Percentiles rank a stretch among this genome's conserved stretches.
phyloP scores from a whole-genome alignment of 2,329 filamentous ascomycete species.

The Talaromyces piceae region DNA sequence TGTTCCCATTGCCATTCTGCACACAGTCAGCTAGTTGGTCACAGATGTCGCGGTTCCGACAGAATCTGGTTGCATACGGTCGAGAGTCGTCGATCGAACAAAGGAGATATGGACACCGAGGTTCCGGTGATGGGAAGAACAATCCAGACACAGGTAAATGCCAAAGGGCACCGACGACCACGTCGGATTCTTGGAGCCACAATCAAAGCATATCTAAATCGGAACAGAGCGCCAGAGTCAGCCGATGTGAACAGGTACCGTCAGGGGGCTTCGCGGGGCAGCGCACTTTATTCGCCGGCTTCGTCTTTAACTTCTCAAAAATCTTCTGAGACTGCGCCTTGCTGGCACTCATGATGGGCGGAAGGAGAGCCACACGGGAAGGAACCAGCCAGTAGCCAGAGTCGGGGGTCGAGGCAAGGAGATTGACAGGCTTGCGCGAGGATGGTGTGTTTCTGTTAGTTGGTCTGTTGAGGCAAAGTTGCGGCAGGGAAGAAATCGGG shows the following conservation, averaged over 20 bases:
- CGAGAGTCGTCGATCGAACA: conserved; percentile 95
- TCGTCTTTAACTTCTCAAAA: conserved; percentile 94
- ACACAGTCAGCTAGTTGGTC: conserved; percentile 16
- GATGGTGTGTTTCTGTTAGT: conserved; percentile 10
- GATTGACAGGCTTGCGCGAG: background rate
- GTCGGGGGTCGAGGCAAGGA: background rate
- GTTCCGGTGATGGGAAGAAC: conserved; percentile 93
- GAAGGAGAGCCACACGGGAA: conserved; percentile 7
- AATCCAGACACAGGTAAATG: conserved; percentile 97
- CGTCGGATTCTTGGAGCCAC: conserved; percentile 92
- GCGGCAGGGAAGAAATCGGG: conserved; percentile 19
- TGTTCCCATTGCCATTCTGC: conserved; percentile 98
- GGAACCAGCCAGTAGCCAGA: background rate
- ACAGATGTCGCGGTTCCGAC: background rate
- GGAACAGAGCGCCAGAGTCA: conserved; percentile 11
- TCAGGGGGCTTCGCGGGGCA: conserved; percentile 20
- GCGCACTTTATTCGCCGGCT: conserved; percentile 84
- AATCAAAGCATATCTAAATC: conserved; percentile 95
- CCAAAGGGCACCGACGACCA: conserved; percentile 97
- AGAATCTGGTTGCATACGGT: conserved; percentile 60
- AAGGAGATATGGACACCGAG: conserved; percentile 98
- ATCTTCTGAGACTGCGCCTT: conserved; percentile 96
- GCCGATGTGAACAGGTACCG: conserved; percentile 2
- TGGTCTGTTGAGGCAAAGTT: too few relatives aligned
- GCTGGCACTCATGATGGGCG: conserved; percentile 57